A percentile compares a stretch with the other conserved stretches of the same genome.
Conservation (phyloP, 164 flowering plant species). For the Sextonia rubra region DNA sequence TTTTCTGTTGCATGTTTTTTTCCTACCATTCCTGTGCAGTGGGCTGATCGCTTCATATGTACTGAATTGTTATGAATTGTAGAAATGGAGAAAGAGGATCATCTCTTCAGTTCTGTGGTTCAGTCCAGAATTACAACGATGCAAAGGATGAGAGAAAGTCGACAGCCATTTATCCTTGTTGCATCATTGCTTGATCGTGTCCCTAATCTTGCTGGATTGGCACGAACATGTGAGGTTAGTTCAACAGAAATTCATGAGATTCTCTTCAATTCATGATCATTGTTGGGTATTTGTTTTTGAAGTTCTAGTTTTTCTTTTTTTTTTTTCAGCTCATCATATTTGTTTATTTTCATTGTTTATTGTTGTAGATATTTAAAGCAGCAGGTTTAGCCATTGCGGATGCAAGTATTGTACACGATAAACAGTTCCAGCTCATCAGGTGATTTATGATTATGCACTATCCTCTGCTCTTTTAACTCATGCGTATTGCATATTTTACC, state of each 20-base stretch:
- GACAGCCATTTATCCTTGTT: conserved; percentile 67
- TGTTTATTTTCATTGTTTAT: neutral
- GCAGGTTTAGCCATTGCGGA: conserved; percentile 72
- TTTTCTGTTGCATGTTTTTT: neutral
- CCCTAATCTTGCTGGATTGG: conserved; percentile 96
- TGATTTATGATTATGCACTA: conserved; percentile 18
- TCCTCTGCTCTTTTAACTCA: neutral
- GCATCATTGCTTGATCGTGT: conserved; percentile 96
- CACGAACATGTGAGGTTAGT: conserved; percentile 91
- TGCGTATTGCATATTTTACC: neutral
- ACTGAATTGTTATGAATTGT: conserved; percentile 5
- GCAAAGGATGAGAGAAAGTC: conserved; percentile 53
- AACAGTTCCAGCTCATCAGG: conserved; percentile 99
- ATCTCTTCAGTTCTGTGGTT: conserved; percentile 58
- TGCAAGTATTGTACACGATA: conserved; percentile 61
- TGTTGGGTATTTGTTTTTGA: neutral
- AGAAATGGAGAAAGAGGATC: conserved; percentile 85
- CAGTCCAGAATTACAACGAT: conserved; percentile 47
- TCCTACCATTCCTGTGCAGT: neutral
- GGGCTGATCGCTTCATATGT: neutral
- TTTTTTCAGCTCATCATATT: neutral
- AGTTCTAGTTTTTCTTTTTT: neutral
- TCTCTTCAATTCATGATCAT: neutral
- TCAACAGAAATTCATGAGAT: neutral
- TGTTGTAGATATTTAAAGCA: conserved; percentile 76